A percentile compares a stretch with the other conserved stretches of the same genome.
phyloP scores from a whole-genome alignment of 75 land plant species.

The Larix kaempferi region DNA sequence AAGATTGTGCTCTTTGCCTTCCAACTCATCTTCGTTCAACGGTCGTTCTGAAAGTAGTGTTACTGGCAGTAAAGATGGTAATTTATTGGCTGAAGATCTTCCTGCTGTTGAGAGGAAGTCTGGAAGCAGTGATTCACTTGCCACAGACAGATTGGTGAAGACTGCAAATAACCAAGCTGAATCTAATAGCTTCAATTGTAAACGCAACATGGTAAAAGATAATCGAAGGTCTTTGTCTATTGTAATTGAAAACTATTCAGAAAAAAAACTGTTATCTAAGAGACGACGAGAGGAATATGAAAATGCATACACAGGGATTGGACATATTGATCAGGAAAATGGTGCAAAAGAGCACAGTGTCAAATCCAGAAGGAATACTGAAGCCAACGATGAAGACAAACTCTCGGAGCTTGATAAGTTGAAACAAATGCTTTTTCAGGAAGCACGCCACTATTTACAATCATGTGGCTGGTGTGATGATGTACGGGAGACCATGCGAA shows the following conservation, averaged over 20 bases:
- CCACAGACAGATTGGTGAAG: neutral
- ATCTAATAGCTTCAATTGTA: neutral
- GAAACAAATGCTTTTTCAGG: conserved; percentile 32
- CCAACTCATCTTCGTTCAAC: too few species aligned
- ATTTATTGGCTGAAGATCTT: neutral
- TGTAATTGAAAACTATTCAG: neutral
- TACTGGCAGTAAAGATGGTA: neutral
- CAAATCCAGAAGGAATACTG: neutral
- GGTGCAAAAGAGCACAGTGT: conserved; percentile 13
- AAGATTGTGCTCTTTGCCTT: neutral
- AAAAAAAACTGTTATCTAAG: neutral
- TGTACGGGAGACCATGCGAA: conserved; percentile 41
- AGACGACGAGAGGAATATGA: conserved; percentile 25
- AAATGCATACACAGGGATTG: neutral
- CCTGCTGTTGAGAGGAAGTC: neutral
- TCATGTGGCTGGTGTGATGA: conserved; percentile 49
- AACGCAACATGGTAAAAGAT: neutral
- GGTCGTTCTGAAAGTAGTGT: neutral
- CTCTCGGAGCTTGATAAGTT: conserved; percentile 21
- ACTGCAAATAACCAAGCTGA: neutral
- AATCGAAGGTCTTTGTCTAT: neutral
- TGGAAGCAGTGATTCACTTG: neutral
- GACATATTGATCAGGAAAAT: conserved; percentile 11
- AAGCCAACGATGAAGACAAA: neutral
- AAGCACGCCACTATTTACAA: conserved; percentile 30